A percentile compares a stretch with the other conserved stretches of the same genome.
Conservation (phyloP, 2,329 filamentous ascomycete genomes). For the Sarocladium brachiariae region DNA sequence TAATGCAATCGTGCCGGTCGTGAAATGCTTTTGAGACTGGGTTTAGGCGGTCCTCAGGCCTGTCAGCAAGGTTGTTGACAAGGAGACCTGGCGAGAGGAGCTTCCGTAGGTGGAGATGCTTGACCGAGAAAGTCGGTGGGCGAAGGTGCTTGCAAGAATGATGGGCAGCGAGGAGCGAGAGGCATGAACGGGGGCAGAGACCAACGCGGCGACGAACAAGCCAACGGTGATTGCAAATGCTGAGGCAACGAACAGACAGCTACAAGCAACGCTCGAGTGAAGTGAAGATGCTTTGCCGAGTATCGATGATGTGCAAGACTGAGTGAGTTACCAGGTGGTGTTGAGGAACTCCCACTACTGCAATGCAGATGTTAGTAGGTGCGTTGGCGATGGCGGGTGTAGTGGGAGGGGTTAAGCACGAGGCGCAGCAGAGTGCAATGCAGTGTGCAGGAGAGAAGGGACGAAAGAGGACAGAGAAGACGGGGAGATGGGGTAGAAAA, state of each 20-base stretch:
- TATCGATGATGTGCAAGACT: constrained; percentile 3
- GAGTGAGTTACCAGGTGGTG: background rate
- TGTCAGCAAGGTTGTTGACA: background rate
- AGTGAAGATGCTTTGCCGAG: constrained; percentile 7
- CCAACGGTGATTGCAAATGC: constrained; percentile 9
- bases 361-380: constrained; percentile 25
- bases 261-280: constrained; percentile 7
- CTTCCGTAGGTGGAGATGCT: background rate
- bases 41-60: background rate
- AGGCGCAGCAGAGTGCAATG: constrained; percentile 13
- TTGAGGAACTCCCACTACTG: constrained; percentile 20
- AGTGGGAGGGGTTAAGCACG: constrained; percentile 7
- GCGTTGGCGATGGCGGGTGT: constrained; percentile 19
- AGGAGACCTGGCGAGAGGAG: constrained; percentile 10
- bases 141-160: background rate
- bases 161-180: constrained; percentile 4
- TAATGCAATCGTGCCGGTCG: constrained; percentile 20
- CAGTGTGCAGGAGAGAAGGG: background rate
- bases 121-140: constrained; percentile 1
- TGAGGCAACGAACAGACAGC: constrained; percentile 8
- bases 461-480: constrained; percentile 6
- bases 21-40: constrained; percentile 14
- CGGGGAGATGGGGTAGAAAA: constrained; percentile 3
- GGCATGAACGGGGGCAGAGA: constrained; percentile 3
- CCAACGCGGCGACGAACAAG: background rate